Evolutionary conservation across 2,329 filamentous ascomycete species (phyloP), one percentile per base, ranked within the genome.

Genomic region (Colletotrichum musae): DNA sequence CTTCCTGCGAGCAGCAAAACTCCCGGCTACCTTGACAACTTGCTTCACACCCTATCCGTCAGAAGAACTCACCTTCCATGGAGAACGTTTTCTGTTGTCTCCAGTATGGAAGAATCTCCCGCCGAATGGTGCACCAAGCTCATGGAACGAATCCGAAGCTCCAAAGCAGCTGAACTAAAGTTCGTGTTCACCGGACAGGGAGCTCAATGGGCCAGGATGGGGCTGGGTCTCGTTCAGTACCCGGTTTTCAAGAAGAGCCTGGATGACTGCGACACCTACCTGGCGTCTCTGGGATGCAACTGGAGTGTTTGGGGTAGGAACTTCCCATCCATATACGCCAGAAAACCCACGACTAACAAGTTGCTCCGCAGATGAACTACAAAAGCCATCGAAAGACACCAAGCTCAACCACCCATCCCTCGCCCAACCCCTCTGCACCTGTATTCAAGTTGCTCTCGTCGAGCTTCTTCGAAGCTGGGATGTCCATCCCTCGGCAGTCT

Each of bases 111-210:
- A 51, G 28, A 21, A 15, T 6, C 47, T 18, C 3, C 39, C n/a
- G 1, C 24, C 16, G 2, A n/a, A 21, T 36, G 26, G 41, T 4
- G n/a, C 26, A 41, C 26, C 24, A n/a, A 12, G 5, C 12, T 53
- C 26, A 32, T 21, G 2, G 47, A 50, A 12, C 47, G 47, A 6
- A 24, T 50, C 9, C 47, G 47, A 39, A 12, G 39, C 0, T 58
- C 56, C 6, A 77, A 74, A 16, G 47, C 73, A 5, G 75, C 78
- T 6, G 77, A 72, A 4, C 58, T 84, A 28, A 79, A 78, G 53
- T 85, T 85, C 64, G 57, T 83, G 5, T 84, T 85, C 68, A 80
- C 79, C 32, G 83, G 83, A 0, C 83, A 85, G 70, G 82, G 83
- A 3, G 75, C 81, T 1, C 81, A 84, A 56, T 83, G 79, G 76